phyloP scores from a whole-genome alignment of 129 eudicot species.

The Lonicera japonica region DNA sequence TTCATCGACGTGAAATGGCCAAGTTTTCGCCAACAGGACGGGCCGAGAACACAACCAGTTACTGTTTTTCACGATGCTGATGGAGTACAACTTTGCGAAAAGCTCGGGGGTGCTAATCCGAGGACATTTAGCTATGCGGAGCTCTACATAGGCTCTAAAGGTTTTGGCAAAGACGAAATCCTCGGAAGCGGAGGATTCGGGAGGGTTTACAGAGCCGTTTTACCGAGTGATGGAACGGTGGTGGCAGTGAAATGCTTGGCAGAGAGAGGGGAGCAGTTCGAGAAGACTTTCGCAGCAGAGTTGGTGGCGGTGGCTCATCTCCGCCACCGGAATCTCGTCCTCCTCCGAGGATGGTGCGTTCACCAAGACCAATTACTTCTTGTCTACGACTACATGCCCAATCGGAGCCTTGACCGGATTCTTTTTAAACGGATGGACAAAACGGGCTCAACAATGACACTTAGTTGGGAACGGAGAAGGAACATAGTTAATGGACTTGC shows the following conservation, averaged over 20 bases:
- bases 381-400: conserved; percentile 95
- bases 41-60: conserved; percentile 14
- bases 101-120: conserved; percentile 43
- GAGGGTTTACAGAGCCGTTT: conserved; percentile 60
- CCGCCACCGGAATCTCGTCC: conserved; percentile 88
- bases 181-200: conserved; percentile 95
- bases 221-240: conserved; percentile 74
- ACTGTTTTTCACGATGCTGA: conserved; percentile 48
- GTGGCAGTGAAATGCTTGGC: conserved; percentile 86
- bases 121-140: conserved; percentile 77
- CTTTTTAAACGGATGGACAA: conserved; percentile 39
- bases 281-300: conserved; percentile 86
- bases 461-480: conserved; percentile 50
- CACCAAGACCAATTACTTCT: conserved; percentile 64
- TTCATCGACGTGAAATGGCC: conserved; percentile 22
- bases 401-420: conserved; percentile 79
- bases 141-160: conserved; percentile 77
- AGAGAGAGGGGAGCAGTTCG: conserved; percentile 62
- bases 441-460: conserved; percentile 6
- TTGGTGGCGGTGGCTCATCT: conserved; percentile 87
- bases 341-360: conserved; percentile 88
- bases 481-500: conserved; percentile 60
- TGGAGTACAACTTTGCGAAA: conserved; percentile 47
- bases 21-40: neutral
- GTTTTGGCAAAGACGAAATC: conserved; percentile 49